phyloP scores from a whole-genome alignment of 2,329 filamentous ascomycete species.

The Penicillium sumatraense region DNA sequence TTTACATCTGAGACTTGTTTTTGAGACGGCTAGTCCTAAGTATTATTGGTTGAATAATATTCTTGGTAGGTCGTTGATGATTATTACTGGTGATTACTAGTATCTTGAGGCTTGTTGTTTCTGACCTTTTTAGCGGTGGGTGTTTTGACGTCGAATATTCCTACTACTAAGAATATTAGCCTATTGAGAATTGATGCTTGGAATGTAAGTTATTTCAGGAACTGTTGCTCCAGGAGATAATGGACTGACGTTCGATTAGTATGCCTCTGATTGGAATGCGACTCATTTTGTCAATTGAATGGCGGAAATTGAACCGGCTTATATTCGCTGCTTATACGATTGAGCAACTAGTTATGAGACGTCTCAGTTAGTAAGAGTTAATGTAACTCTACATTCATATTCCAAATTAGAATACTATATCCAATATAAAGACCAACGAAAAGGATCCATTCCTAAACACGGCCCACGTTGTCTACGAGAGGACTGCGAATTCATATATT shows the following conservation, averaged over 20 bases:
- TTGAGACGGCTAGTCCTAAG: slow-evolving; percentile 27
- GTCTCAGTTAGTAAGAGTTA: too few species aligned
- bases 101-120: not conserved
- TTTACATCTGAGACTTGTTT: slow-evolving; percentile 28
- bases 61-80: slow-evolving; percentile 22
- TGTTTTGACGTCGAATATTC: slow-evolving; percentile 15
- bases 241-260: slow-evolving; percentile 9
- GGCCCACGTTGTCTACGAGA: too few species aligned
- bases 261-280: slow-evolving; percentile 27
- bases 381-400: too few species aligned
- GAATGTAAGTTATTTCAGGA: slow-evolving; percentile 25
- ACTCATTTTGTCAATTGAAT: slow-evolving; percentile 18
- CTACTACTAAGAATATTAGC: slow-evolving; percentile 13
- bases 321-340: too few species aligned
- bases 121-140: slow-evolving; percentile 24
- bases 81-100: not conserved
- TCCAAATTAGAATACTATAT: too few species aligned
- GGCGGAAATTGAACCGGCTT: not conserved
- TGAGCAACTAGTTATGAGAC: too few species aligned
- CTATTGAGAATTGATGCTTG: slow-evolving; percentile 30
- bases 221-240: not conserved
- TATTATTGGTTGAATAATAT: slow-evolving; percentile 37
- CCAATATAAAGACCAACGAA: too few species aligned
- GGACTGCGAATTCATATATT: too few species aligned
- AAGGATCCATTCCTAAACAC: too few species aligned